Evolutionary conservation across 1,284 basidiomycete genomes (phyloP).

Genomic region (Cryptococcus amylolentus): DNA sequence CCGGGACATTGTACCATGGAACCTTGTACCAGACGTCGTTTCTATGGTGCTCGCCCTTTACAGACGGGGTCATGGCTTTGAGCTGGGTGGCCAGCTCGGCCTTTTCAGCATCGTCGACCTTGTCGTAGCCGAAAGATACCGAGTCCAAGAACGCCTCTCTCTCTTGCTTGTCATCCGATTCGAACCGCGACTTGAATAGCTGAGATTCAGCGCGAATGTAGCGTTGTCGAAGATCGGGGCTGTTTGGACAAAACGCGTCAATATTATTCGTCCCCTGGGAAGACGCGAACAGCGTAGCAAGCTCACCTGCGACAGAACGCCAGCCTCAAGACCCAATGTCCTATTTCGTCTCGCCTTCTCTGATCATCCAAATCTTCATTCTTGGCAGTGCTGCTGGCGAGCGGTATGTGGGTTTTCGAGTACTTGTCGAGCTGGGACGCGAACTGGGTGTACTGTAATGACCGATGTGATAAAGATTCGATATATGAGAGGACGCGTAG

Average conservation of each 20-base stretch:
- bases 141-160: slow-evolving; percentile 67
- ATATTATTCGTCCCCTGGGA: neutral
- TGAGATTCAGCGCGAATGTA: slow-evolving; percentile 87
- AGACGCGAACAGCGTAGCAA: neutral
- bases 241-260: slow-evolving; percentile 42
- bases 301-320: slow-evolving; percentile 95
- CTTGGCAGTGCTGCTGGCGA: slow-evolving; percentile 62
- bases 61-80: slow-evolving; percentile 25
- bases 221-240: slow-evolving; percentile 83
- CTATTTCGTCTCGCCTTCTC: slow-evolving; percentile 79
- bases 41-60: slow-evolving; percentile 47
- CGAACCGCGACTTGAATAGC: slow-evolving; percentile 81
- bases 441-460: slow-evolving; percentile 43
- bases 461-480: slow-evolving; percentile 63
- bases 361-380: slow-evolving; percentile 60
- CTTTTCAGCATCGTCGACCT: slow-evolving; percentile 65
- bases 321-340: slow-evolving; percentile 90
- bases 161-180: slow-evolving; percentile 64
- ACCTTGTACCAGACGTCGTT: slow-evolving; percentile 54
- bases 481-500: slow-evolving; percentile 86
- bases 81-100: slow-evolving; percentile 21
- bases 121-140: slow-evolving; percentile 74
- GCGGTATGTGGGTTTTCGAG: slow-evolving; percentile 51
- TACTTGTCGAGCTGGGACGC: slow-evolving; percentile 30
- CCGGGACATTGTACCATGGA: slow-evolving; percentile 86